A percentile compares a stretch with the other conserved stretches of the same genome.
phyloP scores from a whole-genome alignment of 2,329 filamentous ascomycete genomes.

The Penicillium thymicola region DNA sequence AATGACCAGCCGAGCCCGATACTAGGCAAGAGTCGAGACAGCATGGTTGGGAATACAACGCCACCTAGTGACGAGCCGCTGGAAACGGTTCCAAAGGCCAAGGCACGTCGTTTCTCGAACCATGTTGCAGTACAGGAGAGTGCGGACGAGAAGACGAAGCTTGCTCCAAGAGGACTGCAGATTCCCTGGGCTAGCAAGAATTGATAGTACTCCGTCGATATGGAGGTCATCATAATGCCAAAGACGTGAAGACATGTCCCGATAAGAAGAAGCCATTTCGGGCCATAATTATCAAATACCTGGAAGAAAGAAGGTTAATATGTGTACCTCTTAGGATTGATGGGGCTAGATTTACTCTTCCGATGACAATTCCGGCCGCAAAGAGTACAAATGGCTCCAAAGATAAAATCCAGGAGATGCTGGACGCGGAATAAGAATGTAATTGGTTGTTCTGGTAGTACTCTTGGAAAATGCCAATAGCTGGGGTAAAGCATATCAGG shows the following conservation, averaged over 20 bases:
- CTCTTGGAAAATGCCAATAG: constrained; percentile 55
- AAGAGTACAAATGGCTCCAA: constrained; percentile 57
- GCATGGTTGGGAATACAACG: constrained; percentile 60
- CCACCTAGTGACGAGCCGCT: constrained; percentile 55
- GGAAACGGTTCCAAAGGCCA: constrained; percentile 53
- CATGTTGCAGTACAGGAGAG: constrained; percentile 45
- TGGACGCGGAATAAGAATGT: constrained; percentile 48
- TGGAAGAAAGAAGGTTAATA: constrained; percentile 29
- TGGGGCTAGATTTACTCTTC: constrained; percentile 25
- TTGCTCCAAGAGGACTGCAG: constrained; percentile 51
- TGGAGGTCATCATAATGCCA: constrained; percentile 56
- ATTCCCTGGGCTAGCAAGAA: constrained; percentile 54
- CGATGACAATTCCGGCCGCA: constrained; percentile 55
- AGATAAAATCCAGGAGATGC: constrained; percentile 58
- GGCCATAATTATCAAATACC: constrained; percentile 61
- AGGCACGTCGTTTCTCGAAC: constrained; percentile 52
- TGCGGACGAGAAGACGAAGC: constrained; percentile 48
- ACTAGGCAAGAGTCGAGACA: constrained; percentile 50
- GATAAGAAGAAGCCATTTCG: constrained; percentile 50
- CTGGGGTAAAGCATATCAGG: constrained; percentile 12
- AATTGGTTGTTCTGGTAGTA: constrained; percentile 54
- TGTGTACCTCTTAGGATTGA: not conserved
- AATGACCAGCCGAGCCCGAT: constrained; percentile 57
- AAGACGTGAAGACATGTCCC: constrained; percentile 55
- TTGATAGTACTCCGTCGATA: constrained; percentile 54